phyloP scores from a whole-genome alignment of 2,329 filamentous ascomycete genomes.

The Trichoderma cornu-damae region DNA sequence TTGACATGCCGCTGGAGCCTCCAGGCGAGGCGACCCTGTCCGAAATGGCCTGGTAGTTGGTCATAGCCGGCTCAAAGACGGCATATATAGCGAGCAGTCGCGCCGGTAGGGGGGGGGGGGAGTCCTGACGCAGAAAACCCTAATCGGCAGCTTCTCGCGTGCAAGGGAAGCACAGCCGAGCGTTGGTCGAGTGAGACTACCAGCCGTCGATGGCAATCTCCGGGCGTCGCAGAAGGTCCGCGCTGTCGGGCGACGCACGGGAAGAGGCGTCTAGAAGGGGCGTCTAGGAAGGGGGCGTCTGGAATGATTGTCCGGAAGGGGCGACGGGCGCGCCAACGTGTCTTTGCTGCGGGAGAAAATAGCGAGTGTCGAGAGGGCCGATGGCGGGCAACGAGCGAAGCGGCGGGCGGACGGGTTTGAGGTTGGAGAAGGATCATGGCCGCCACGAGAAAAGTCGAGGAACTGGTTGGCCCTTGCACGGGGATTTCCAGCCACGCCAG shows the following conservation, averaged over 20 bases:
- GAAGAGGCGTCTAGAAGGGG: not conserved
- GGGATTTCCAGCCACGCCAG: not conserved
- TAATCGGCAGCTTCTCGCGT: not conserved
- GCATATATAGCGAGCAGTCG: not conserved
- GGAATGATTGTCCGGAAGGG: no score
- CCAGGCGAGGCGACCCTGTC: slow-evolving; percentile 42
- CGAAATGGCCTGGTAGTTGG: slow-evolving; percentile 50
- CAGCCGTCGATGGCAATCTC: slow-evolving; percentile 1
- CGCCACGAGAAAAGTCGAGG: no score
- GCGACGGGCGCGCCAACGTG: not conserved
- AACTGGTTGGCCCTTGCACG: slow-evolving; percentile 1
- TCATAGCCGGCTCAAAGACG: slow-evolving; percentile 41
- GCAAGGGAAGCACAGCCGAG: not conserved
- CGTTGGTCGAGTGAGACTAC: slow-evolving; percentile 15
- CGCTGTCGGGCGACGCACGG: slow-evolving; percentile 2
- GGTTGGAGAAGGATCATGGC: not conserved
- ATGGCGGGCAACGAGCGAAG: slow-evolving; percentile 11
- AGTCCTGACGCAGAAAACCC: not conserved
- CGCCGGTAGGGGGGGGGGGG: not conserved
- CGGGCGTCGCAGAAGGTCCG: not conserved
- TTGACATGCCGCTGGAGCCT: slow-evolving; percentile 45
- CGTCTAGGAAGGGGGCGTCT: not conserved
- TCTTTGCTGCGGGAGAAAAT: not conserved
- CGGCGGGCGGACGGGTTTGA: not conserved
- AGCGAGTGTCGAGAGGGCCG: slow-evolving; percentile 3